Conservation (phyloP, 331 rosid genomes). For the Acacia pycnantha region DNA sequence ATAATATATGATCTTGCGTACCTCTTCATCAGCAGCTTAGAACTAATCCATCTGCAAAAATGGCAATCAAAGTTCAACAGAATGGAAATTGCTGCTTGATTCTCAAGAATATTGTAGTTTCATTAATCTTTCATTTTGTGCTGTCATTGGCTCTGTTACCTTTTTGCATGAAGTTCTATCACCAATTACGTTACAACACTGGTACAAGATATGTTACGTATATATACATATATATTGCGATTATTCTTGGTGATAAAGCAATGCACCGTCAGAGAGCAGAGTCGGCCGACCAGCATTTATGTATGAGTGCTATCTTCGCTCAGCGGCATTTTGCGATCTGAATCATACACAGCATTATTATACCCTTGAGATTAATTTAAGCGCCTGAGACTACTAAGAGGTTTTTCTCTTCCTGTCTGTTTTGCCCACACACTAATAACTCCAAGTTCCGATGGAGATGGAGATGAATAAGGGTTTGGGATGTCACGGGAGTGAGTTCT, state of each 20-base stretch:
- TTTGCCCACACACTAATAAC: too few relatives aligned
- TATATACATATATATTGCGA: neutral
- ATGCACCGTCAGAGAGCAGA: neutral
- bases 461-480: too few relatives aligned
- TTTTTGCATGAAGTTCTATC: neutral
- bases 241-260: neutral
- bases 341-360: neutral
- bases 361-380: neutral
- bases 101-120: neutral
- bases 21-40: conserved; percentile 12
- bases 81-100: conserved; percentile 37
- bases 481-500: too few relatives aligned
- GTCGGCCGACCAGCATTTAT: neutral
- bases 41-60: conserved; percentile 16
- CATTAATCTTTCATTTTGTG: neutral
- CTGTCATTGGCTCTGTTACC: neutral
- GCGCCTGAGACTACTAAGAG: too few relatives aligned
- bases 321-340: neutral
- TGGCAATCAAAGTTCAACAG: conserved; percentile 20
- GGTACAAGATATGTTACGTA: neutral
- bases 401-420: too few relatives aligned
- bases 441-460: too few relatives aligned
- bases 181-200: neutral
- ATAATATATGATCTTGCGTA: conserved; percentile 23
- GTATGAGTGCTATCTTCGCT: neutral